Conservation (phyloP, 805 yeast genomes). For the Saccharomycopsis sp. region DNA sequence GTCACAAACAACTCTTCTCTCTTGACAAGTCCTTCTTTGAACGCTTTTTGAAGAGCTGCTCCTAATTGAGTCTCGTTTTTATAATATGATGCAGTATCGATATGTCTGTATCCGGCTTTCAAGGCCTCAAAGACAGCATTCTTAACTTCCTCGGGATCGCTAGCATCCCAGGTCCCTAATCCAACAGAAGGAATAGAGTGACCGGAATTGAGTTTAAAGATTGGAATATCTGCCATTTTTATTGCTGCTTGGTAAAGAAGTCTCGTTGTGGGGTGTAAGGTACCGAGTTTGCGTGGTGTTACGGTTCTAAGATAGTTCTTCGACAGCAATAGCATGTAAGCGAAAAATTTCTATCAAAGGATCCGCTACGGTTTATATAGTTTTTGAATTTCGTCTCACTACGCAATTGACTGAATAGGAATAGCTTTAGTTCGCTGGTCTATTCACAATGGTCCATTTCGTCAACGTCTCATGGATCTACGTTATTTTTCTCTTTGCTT, state of each 20-base stretch:
- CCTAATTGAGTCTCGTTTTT: constrained; percentile 63
- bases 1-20: constrained; percentile 63
- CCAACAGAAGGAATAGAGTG: constrained; percentile 59
- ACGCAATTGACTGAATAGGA: neutral
- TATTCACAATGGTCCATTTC: neutral
- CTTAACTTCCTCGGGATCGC: constrained; percentile 45
- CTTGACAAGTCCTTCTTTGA: constrained; percentile 35
- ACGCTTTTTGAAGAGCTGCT: constrained; percentile 46
- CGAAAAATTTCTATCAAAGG: too few relatives aligned
- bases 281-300: too few relatives aligned
- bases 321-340: too few relatives aligned
- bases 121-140: constrained; percentile 56
- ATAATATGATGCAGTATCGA: constrained; percentile 71
- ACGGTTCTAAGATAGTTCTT: too few relatives aligned
- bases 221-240: neutral
- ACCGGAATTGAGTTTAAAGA: constrained; percentile 53
- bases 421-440: neutral
- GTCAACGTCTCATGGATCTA: neutral
- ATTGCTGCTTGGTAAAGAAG: neutral
- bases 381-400: too few relatives aligned
- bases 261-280: neutral
- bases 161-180: constrained; percentile 67
- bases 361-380: too few relatives aligned
- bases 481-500: neutral
- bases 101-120: constrained; percentile 63